Base-by-base conservation (phyloP, 371 early-diverging fungal genomes). In the Polyrhizophydium stewartii region DNA sequence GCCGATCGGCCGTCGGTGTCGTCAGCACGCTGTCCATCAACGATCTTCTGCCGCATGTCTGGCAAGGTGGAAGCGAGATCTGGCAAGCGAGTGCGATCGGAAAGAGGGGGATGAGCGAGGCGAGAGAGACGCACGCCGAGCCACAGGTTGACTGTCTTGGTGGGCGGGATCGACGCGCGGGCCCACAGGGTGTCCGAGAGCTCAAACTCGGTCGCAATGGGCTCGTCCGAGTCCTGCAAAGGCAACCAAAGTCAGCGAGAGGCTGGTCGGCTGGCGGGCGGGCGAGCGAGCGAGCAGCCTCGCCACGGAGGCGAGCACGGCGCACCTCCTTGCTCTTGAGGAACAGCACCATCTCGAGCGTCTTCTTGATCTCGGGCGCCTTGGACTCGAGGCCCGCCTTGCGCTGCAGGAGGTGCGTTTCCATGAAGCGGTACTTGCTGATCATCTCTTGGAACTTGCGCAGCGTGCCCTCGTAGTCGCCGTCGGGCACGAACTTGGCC, bases 401-500 rank as follows among this genome's bases (percentile, higher is more conserved):
- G 64, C 92, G 89, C 64, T 90, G 90, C 32, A 90, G 71, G 70
- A 90, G 81, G 67, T 90, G 92, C 67, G 82, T 74, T 73, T 97
- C 96, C 98, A 97, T 97, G 73, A 91, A 94, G 72, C 89, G 89
- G 85, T 96, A 97, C 73, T 97, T 97, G 60, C 97, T 96, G 51
- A 91, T 85, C 64, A 93, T 91, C 77, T 97, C 96, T 68, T 91
- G 87, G 65, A 97, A 93, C 77, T 93, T 95, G 46, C 84, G 78
- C 56, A 97, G 79, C 0, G 93, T 93, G 33, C 84, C 76, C 62
- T 95, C 94, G 49, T 85, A 88, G 28, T 91, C 67, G 21, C 60
- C 65, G 31, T 83, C 87, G 19, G 77, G 63, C 27, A 94, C 80
- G 75, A 89, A 95, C 69, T 90, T 89, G 64, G 89, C 93, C 31